These are phyloP conservation scores for Leccinum rimulosum DNA, from an alignment of 768 basidiomycete genomes.

Conservation along the genomic window DNA sequence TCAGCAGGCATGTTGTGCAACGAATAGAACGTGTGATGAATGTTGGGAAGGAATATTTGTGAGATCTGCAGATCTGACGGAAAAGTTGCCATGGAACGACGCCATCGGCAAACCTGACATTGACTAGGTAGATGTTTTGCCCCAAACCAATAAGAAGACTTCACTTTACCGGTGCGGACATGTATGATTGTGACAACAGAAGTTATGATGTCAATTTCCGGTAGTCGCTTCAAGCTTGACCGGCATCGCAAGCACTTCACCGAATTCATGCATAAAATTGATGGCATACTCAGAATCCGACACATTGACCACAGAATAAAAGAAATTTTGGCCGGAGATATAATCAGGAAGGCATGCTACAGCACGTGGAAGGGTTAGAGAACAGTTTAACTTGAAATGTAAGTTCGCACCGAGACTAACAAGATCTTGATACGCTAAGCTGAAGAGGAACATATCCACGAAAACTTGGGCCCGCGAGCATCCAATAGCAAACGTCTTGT, in stretches of 20 bases:
- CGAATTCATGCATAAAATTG: constrained; percentile 98
- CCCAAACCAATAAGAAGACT: not conserved
- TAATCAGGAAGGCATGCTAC: constrained; percentile 91
- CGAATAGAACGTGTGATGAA: constrained; percentile 94
- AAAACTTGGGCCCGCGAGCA: constrained; percentile 96
- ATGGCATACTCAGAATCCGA: constrained; percentile 91
- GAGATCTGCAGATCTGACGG: constrained; percentile 94
- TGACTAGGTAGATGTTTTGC: not conserved
- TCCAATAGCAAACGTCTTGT: constrained; percentile 98
- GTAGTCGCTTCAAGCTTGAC: constrained; percentile 73
- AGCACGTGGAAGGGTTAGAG: not conserved
- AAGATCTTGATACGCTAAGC: constrained; percentile 90
- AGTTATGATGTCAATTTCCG: too few species aligned
- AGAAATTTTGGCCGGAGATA: constrained; percentile 96
- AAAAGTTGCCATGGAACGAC: constrained; percentile 98
- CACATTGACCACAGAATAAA: constrained; percentile 98
- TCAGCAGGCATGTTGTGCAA: constrained; percentile 95
- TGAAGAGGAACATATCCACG: constrained; percentile 99
- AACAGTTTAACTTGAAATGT: not conserved
- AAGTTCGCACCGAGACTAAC: constrained; percentile 71
- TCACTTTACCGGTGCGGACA: constrained; percentile 82
- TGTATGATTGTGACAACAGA: constrained; percentile 74
- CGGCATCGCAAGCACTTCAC: constrained; percentile 87
- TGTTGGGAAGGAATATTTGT: constrained; percentile 89
- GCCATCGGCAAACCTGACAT: constrained; percentile 83